Conservation (phyloP, 106 monocot genomes). For the Apostasia ramifera region DNA sequence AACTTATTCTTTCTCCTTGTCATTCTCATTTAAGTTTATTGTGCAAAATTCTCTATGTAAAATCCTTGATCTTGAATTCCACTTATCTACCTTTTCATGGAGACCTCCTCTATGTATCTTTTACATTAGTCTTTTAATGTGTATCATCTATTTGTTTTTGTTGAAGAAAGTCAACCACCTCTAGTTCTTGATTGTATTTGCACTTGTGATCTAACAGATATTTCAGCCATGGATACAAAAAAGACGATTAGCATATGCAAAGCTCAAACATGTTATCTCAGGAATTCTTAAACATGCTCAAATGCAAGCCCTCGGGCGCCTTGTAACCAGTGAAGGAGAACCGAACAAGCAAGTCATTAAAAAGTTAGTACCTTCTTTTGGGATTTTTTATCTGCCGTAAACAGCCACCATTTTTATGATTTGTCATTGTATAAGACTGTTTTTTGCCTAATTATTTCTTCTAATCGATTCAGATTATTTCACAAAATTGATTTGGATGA, state of each 20-base stretch:
- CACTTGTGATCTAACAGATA: conserved; percentile 33
- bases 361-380: conserved; percentile 36
- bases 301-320: conserved; percentile 39
- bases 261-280: conserved; percentile 81
- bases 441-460: neutral
- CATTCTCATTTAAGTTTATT: no score
- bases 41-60: no score
- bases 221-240: conserved; percentile 93
- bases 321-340: conserved; percentile 50
- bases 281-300: conserved; percentile 70
- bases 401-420: neutral
- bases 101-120: neutral
- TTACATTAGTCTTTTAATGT: neutral
- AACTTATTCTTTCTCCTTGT: no score
- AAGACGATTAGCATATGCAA: conserved; percentile 79
- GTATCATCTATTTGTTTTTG: neutral
- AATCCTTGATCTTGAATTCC: no score
- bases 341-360: conserved; percentile 50
- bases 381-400: neutral
- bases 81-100: neutral
- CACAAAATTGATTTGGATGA: conserved; percentile 48
- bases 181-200: neutral
- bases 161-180: no score
- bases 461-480: conserved; percentile 46
- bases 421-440: neutral